Evolutionary conservation across 1,284 basidiomycete genomes (phyloP), one percentile per base, ranked within the genome.

Genomic region (Coniophora puteana): DNA sequence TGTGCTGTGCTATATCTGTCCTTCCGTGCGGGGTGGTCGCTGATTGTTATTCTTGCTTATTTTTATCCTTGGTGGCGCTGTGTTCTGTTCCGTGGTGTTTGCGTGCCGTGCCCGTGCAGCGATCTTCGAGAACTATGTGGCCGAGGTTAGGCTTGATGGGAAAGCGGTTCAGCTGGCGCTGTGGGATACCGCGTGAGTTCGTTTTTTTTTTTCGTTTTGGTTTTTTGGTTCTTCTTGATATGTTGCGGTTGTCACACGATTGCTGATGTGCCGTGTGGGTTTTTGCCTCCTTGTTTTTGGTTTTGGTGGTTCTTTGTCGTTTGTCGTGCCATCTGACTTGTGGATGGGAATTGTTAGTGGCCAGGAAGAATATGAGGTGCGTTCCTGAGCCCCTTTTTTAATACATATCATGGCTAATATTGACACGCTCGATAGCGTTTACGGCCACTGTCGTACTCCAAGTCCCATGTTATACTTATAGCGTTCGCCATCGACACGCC

Each of bases 121-220:
- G 42, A 93, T 96, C 41, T 96, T 96, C 58, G 93, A 96, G 69
- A 99, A 98, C 63, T 99, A 97, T 65, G 94, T 98, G 46, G 94
- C 95, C 34, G 95, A 98, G 70, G 96, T 99, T 58, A 77, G 93
- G 54, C 73, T 98, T 41, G 95, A 99, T 65, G 93, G 93, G 51
- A 98, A 98, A 66, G 90, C 93, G 30, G 89, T 98, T 17, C 93
- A 97, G 63, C 69, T 97, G 42, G 93, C 94, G 29, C 68, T 97
- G 26, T 97, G 94, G 94, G 94, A 97, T 75, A 97, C 93, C 44
- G 94, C 94, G 92, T 92, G 62, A 65, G 89, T 81, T 44, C 17
- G n/a, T n/a, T n/a, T n/a, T n/a, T 36, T n/a, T n/a, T n/a, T n/a
- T n/a, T n/a, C n/a, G n/a, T n/a, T n/a, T n/a, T n/a, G n/a, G n/a